These are phyloP conservation scores for Suillus alpinus DNA, from an alignment of 768 basidiomycete species.

Conservation along the genomic window DNA sequence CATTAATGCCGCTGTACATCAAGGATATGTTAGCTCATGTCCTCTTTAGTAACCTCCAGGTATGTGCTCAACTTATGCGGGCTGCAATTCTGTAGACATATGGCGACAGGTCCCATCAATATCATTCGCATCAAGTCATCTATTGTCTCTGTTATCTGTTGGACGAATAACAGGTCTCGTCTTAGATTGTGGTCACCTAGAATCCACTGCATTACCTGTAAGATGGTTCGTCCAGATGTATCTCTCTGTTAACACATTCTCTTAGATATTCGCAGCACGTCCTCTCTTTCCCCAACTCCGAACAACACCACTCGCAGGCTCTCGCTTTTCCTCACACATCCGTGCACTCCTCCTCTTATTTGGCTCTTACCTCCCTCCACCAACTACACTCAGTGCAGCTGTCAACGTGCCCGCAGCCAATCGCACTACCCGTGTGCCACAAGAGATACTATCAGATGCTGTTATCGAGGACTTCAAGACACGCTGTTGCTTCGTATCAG, in stretches of 20 bases:
- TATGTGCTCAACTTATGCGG: slow-evolving; percentile 26
- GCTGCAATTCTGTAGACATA: background rate
- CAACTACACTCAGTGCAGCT: slow-evolving; percentile 63
- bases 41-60: slow-evolving; percentile 89
- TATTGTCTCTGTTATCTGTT: slow-evolving; percentile 80
- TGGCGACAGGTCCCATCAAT: slow-evolving; percentile 79
- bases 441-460: slow-evolving; percentile 73
- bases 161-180: slow-evolving; percentile 94
- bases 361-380: slow-evolving; percentile 83
- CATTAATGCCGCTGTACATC: slow-evolving; percentile 78
- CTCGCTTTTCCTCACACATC: slow-evolving; percentile 74
- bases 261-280: slow-evolving; percentile 84
- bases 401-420: slow-evolving; percentile 61
- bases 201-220: slow-evolving; percentile 86
- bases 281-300: slow-evolving; percentile 81
- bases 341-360: slow-evolving; percentile 79
- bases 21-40: slow-evolving; percentile 86
- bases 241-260: slow-evolving; percentile 4
- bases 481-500: slow-evolving; percentile 85
- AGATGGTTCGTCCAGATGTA: slow-evolving; percentile 23
- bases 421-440: slow-evolving; percentile 66
- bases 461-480: slow-evolving; percentile 91
- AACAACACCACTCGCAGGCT: slow-evolving; percentile 88
- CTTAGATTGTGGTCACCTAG: slow-evolving; percentile 88
- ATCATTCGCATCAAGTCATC: slow-evolving; percentile 87